Evolutionary conservation across 768 basidiomycete genomes (phyloP).

Genomic region (Lentinus brumalis): DNA sequence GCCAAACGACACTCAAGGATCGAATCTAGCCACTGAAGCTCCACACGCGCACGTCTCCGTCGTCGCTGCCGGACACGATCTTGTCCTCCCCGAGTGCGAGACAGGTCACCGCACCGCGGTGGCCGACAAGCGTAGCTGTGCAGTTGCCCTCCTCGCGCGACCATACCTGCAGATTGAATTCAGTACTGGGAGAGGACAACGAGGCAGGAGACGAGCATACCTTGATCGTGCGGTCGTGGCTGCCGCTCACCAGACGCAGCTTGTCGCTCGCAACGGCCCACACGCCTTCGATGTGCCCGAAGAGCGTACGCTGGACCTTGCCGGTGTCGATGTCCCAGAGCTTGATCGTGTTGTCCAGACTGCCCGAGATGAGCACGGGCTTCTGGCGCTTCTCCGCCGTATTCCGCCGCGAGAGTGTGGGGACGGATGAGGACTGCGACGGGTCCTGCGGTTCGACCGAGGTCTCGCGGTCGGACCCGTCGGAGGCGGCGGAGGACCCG

Average conservation of each 20-base stretch:
- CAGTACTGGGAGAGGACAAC: neutral
- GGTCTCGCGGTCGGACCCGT: constrained; percentile 15
- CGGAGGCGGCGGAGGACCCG: constrained; percentile 30
- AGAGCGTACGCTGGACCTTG: constrained; percentile 76
- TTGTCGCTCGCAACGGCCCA: constrained; percentile 96
- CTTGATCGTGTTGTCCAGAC: constrained; percentile 94
- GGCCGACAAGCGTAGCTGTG: constrained; percentile 88
- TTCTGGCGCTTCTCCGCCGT: constrained; percentile 37
- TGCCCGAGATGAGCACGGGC: constrained; percentile 84
- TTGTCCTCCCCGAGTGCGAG: constrained; percentile 91
- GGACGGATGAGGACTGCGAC: neutral
- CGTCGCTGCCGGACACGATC: constrained; percentile 95
- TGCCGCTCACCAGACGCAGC: constrained; percentile 87
- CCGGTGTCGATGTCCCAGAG: constrained; percentile 94
- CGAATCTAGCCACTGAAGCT: constrained; percentile 27
- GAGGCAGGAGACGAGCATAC: constrained; percentile 42
- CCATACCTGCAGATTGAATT: constrained; percentile 69
- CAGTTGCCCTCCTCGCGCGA: constrained; percentile 86
- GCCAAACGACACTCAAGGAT: too few relatives aligned
- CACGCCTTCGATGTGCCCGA: constrained; percentile 98
- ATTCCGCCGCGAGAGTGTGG: constrained; percentile 10
- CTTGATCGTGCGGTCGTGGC: constrained; percentile 97
- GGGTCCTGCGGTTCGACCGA: neutral
- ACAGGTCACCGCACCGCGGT: constrained; percentile 92
- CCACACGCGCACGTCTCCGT: constrained; percentile 88